Conservation (phyloP, 1,139 yeast genomes). For the Debaryomyces robertsiae region DNA sequence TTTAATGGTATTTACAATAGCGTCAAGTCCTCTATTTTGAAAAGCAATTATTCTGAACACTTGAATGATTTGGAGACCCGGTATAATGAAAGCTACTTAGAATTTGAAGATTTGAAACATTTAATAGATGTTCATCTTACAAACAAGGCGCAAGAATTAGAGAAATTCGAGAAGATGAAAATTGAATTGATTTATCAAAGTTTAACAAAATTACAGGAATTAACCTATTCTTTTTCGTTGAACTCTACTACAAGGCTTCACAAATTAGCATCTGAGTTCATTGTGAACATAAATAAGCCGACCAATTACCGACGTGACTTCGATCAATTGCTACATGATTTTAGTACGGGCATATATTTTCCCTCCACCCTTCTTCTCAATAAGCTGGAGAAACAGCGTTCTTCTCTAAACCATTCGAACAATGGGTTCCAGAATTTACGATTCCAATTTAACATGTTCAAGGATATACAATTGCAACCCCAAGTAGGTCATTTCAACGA, state of each 20-base stretch:
- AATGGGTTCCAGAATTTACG: conserved; percentile 43
- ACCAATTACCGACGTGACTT: conserved; percentile 35
- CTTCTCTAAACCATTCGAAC: conserved; percentile 30
- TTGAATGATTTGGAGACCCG: conserved; percentile 31
- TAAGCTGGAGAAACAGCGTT: conserved; percentile 24
- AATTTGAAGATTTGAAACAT: conserved; percentile 36
- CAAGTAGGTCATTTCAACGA: conserved; percentile 22
- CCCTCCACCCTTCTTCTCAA: conserved; percentile 38
- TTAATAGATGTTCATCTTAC: conserved; percentile 33
- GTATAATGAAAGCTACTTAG: conserved; percentile 36
- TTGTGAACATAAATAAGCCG: conserved; percentile 28
- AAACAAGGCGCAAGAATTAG: conserved; percentile 28
- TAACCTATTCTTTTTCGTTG: conserved; percentile 32
- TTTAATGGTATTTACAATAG: conserved; percentile 36
- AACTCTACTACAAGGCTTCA: conserved; percentile 32
- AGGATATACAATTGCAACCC: conserved; percentile 46
- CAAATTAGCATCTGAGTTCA: conserved; percentile 28
- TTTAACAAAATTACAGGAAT: conserved; percentile 39
- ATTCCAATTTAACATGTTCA: conserved; percentile 41
- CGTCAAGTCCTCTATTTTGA: conserved; percentile 34
- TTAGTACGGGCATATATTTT: conserved; percentile 44
- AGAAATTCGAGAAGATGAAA: conserved; percentile 40
- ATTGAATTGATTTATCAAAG: conserved; percentile 39
- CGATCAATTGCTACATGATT: conserved; percentile 25
- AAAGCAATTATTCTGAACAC: conserved; percentile 35